Conservation (phyloP, 768 basidiomycete species). For the Chalciporus piperatus region DNA sequence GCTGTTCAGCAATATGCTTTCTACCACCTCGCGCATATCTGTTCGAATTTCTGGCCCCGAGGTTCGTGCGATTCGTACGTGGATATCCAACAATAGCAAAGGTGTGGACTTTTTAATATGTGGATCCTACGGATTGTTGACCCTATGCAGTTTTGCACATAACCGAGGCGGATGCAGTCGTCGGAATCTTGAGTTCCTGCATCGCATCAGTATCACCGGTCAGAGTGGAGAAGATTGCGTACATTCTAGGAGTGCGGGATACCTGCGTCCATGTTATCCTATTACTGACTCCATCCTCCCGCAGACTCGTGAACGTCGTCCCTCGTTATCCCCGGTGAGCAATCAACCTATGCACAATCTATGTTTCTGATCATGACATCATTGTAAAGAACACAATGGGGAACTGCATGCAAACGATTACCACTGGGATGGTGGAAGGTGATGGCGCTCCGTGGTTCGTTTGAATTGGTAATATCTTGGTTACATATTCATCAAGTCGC, state of each 20-base stretch:
- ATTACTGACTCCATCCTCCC: not conserved
- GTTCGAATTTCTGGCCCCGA: not conserved
- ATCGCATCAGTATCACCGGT: conserved; percentile 1
- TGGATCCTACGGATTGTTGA: not conserved
- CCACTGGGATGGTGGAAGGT: not conserved
- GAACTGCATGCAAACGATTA: conserved; percentile 7
- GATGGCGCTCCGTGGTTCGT: conserved; percentile 2
- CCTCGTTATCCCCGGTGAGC: not conserved
- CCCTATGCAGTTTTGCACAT: not conserved
- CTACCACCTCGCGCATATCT: conserved; percentile 1
- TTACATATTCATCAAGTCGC: not conserved
- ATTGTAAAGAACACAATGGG: conserved; percentile 1
- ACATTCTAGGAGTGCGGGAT: not conserved
- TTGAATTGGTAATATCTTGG: not conserved
- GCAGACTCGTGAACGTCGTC: not conserved
- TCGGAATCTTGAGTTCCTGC: not conserved
- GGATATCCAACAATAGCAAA: not conserved
- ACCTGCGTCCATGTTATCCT: not conserved
- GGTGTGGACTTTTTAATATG: not conserved
- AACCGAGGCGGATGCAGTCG: conserved; percentile 1
- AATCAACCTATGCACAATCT: not conserved
- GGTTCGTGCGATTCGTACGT: not conserved
- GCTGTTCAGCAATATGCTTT: not conserved
- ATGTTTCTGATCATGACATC: not conserved
- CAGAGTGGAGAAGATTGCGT: not conserved